Conservation (phyloP, 192 early-diverging fungal species). For the Coemansia sp. region DNA sequence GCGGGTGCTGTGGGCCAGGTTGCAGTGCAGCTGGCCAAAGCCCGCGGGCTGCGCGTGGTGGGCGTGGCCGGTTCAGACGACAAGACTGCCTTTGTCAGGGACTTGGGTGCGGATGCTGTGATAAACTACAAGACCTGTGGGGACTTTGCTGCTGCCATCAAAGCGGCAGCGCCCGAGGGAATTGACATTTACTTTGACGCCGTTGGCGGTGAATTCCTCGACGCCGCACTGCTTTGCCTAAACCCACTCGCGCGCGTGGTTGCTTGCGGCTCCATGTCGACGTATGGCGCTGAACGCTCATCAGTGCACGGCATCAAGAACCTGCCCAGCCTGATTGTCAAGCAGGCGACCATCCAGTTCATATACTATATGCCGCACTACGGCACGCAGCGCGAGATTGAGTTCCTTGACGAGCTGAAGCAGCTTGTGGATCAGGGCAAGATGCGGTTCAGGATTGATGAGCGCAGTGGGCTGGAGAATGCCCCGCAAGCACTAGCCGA, state of each 20-base stretch:
- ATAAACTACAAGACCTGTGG: conserved; percentile 90
- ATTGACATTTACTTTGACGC: conserved; percentile 87
- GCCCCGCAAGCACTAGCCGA: conserved; percentile 60
- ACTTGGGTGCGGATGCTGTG: conserved; percentile 72
- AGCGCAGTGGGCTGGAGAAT: conserved; percentile 63
- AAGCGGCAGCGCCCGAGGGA: conserved; percentile 65
- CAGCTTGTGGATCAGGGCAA: conserved; percentile 57
- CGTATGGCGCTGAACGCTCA: conserved; percentile 52
- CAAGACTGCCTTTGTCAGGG: conserved; percentile 68
- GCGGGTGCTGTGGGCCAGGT: conserved; percentile 75
- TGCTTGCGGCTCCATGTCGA: conserved; percentile 72
- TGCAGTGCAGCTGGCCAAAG: conserved; percentile 79
- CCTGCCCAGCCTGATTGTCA: conserved; percentile 52
- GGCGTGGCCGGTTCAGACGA: conserved; percentile 81
- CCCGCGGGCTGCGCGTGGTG: conserved; percentile 72
- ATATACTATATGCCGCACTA: conserved; percentile 58
- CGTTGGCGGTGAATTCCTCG: conserved; percentile 77
- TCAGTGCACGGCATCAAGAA: conserved; percentile 58
- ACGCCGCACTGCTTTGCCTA: conserved; percentile 60
- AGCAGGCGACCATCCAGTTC: conserved; percentile 60
- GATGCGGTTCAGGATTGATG: conserved; percentile 56
- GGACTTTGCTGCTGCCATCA: conserved; percentile 50
- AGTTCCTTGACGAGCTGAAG: conserved; percentile 57
- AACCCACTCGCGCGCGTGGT: conserved; percentile 66
- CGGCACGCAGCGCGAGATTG: conserved; percentile 39